Conservation (phyloP, 441 rosid genomes). For the Hura crepitans region DNA sequence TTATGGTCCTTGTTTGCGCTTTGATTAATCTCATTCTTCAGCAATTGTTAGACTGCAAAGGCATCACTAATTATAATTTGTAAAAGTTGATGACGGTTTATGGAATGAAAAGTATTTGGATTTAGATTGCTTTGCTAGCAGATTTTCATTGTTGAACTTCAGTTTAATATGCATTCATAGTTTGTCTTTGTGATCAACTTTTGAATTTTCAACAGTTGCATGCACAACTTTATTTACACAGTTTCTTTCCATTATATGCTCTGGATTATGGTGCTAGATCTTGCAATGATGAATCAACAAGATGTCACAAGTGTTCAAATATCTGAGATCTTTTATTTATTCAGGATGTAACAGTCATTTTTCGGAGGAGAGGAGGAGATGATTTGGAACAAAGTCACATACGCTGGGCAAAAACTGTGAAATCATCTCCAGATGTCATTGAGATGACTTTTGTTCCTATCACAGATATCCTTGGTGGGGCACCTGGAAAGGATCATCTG, state of each 20-base stretch:
- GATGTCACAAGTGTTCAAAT: not conserved
- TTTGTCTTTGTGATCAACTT: not conserved
- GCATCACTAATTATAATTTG: not conserved
- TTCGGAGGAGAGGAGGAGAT: constrained; percentile 72
- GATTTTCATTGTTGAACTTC: not conserved
- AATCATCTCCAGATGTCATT: constrained; percentile 58
- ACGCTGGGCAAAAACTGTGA: constrained; percentile 59
- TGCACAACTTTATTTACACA: not conserved
- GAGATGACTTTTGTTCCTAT: constrained; percentile 63
- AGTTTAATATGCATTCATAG: constrained; percentile 1
- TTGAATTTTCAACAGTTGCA: not conserved
- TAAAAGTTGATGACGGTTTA: not conserved
- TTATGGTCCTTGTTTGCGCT: not conserved
- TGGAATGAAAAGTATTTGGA: not conserved
- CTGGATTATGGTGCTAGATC: not conserved
- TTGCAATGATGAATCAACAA: not conserved
- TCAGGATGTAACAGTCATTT: constrained; percentile 71
- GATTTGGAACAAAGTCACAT: constrained; percentile 60
- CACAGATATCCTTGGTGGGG: constrained; percentile 47
- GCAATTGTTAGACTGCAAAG: not conserved
- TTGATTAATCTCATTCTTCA: not conserved
- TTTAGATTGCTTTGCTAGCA: not conserved
- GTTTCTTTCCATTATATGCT: not conserved
- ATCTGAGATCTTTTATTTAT: constrained; percentile 16
- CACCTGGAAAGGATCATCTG: constrained; percentile 57